Base-by-base conservation (phyloP, 768 basidiomycete species). In the Suillus bovinus region DNA sequence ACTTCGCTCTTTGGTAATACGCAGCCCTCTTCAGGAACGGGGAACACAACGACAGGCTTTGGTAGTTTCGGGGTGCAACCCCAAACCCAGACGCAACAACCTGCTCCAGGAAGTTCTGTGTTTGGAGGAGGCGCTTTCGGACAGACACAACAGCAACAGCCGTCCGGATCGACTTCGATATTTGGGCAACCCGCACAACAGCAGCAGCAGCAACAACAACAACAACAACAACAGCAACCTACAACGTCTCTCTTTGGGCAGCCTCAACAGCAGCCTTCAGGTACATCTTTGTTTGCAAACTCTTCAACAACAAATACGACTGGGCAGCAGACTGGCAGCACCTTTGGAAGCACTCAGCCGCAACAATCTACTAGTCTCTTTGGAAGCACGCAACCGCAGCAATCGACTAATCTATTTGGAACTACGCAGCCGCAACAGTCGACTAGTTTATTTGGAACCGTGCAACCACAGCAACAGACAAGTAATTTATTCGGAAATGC, bases 321-420 rank as follows among this genome's bases (percentile, higher is more conserved):
- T 61, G 67, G 70, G 39, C 78, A 76, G 62, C 68, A 78, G 31
- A 63, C 69, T 53, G 69, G 68, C 20, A 70, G 76, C 17, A 66
- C 81, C 59, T 84, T 84, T 71, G 81, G 80, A 20, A 62, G 63
- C 36, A 67, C 71, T 50, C 70, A 74, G 56, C 76, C 72, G 59
- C 74, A 52, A 61, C 66, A 59, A 61, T 62, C 6, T 64, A 63
- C 47, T 66, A 70, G 24, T 55, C 64, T 13, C 72, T 78, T 64
- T 38, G 54, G 54, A 16, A 73, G 73, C 27, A 29, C 54, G 10
- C 69, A 66, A 22, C 62, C 72, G 58, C 74, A 50, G 60, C 66
- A 59, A 62, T 62, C 6, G 63, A 63, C 46, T 66, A 70, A 24
- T 55, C 63, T 13, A 72, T 78, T 64, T 36, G 54, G 54, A 16